Evolutionary conservation across 805 yeast species (phyloP).

Genomic region (Kluyveromyces lactis): DNA sequence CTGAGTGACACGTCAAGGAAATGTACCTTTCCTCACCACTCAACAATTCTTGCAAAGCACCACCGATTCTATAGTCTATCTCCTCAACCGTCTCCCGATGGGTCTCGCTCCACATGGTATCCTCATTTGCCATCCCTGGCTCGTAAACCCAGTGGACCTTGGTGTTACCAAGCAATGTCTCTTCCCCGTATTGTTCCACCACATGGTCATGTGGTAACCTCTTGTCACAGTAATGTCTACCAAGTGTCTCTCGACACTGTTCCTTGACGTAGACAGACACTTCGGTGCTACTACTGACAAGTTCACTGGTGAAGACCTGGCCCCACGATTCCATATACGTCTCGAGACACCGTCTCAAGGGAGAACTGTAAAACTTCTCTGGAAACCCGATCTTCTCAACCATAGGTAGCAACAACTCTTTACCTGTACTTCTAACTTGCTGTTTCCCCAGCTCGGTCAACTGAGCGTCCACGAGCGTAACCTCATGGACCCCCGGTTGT

Average conservation of each 20-base stretch:
- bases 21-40: conserved; percentile 29
- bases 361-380: conserved; percentile 46
- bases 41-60: conserved; percentile 36
- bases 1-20: conserved; percentile 53
- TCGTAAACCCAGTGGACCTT: conserved; percentile 35
- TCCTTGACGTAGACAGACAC: conserved; percentile 30
- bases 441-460: conserved; percentile 46
- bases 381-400: conserved; percentile 43
- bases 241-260: conserved; percentile 51
- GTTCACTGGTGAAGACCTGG: conserved; percentile 48
- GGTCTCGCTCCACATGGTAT: conserved; percentile 36
- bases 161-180: conserved; percentile 23
- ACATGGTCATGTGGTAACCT: conserved; percentile 27
- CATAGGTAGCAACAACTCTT: conserved; percentile 14
- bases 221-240: conserved; percentile 53
- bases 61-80: conserved; percentile 36
- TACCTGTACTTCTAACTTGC: conserved; percentile 45
- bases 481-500: conserved; percentile 45
- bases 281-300: too few species aligned
- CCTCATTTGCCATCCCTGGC: conserved; percentile 42
- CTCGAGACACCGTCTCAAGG: conserved; percentile 55
- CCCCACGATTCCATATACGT: conserved; percentile 43
- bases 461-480: conserved; percentile 43
- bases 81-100: conserved; percentile 42
- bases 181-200: conserved; percentile 13